These are phyloP conservation scores for Gillenia trifoliata DNA, from an alignment of 306 rosid species.

Conservation along the genomic window DNA sequence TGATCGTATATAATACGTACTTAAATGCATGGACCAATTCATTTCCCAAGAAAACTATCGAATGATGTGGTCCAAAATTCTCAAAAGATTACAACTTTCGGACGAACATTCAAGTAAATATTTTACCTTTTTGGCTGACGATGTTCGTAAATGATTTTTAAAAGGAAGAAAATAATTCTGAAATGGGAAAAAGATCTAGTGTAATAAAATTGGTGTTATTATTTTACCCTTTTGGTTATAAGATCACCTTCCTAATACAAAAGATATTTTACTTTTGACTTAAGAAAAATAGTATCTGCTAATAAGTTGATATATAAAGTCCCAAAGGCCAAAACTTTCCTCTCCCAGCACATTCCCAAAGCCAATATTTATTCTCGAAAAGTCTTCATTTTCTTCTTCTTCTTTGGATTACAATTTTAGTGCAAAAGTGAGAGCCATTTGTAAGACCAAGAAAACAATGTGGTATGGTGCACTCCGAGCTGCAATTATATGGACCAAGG, in stretches of 20 bases:
- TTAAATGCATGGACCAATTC: too few relatives aligned
- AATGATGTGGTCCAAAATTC: too few relatives aligned
- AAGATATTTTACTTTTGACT: neutral
- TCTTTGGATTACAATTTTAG: neutral
- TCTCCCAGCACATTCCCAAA: neutral
- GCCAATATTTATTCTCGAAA: neutral
- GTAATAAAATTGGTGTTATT: neutral
- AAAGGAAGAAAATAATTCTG: too few relatives aligned
- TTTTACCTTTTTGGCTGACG: too few relatives aligned
- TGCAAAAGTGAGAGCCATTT: neutral
- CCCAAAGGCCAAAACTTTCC: neutral
- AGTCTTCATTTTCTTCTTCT: neutral
- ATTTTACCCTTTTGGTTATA: neutral
- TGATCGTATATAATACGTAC: too few relatives aligned
- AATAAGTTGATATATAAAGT: neutral
- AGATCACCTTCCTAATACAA: neutral
- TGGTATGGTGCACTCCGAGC: neutral
- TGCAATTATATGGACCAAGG: neutral
- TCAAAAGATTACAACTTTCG: too few relatives aligned
- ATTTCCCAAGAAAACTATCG: too few relatives aligned
- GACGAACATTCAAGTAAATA: too few relatives aligned
- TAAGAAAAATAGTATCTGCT: neutral
- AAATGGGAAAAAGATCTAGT: neutral
- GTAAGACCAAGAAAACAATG: neutral
- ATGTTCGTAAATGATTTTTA: too few relatives aligned